Conservation (phyloP, 352 stramenopile species). For the Phytopythium helicoides region DNA sequence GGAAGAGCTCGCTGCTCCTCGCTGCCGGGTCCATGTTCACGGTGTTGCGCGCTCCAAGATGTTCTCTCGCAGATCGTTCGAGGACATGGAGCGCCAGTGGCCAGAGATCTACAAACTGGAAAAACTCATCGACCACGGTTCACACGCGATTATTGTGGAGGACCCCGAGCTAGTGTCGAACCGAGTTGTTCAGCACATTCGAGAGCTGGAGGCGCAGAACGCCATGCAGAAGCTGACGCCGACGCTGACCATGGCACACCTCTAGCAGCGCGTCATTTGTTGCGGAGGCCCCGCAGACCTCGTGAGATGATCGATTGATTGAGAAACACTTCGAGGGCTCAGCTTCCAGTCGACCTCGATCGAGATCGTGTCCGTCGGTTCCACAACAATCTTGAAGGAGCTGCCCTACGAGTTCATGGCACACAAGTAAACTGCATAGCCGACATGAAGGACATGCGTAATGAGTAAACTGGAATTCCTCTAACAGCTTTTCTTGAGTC, state of each 20-base stretch:
- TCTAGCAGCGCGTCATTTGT: not conserved
- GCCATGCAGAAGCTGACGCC: not conserved
- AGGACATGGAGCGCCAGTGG: constrained; percentile 7
- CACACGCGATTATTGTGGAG: constrained; percentile 27
- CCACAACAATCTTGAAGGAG: too few relatives aligned
- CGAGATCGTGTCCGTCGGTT: too few relatives aligned
- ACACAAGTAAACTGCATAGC: too few relatives aligned
- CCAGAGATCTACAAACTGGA: constrained; percentile 21
- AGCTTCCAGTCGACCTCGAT: too few relatives aligned
- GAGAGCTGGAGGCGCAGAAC: constrained; percentile 3
- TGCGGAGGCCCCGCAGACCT: too few relatives aligned
- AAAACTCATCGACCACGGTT: constrained; percentile 10
- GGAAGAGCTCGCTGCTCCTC: constrained; percentile 9
- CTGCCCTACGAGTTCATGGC: too few relatives aligned
- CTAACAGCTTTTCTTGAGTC: too few relatives aligned
- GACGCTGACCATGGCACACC: not conserved
- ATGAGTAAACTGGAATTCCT: too few relatives aligned
- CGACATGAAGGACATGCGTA: too few relatives aligned
- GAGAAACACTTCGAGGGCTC: too few relatives aligned
- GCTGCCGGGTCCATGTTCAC: constrained; percentile 14
- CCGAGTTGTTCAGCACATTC: constrained; percentile 5
- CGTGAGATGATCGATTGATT: too few relatives aligned
- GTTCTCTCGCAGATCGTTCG: constrained; percentile 12
- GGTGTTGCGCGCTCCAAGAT: constrained; percentile 21
- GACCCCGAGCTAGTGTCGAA: constrained; percentile 15